Conservation (phyloP, 2,329 filamentous ascomycete species). For the Claviceps africana region DNA sequence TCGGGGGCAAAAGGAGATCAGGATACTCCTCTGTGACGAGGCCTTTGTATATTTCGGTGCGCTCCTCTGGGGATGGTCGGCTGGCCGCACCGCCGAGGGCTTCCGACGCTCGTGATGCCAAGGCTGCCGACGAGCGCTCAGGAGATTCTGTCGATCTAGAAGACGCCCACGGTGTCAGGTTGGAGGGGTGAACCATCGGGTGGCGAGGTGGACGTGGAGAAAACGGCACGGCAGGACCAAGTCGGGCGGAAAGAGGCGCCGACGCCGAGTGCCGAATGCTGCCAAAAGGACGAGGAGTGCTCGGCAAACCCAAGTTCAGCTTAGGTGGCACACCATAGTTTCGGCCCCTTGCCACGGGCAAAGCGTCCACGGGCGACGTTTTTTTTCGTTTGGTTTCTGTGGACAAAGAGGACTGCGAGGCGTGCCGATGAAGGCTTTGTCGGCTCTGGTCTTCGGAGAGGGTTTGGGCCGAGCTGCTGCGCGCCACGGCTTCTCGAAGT, state of each 20-base stretch:
- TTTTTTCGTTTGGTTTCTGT: neutral
- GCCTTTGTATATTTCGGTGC: conserved; percentile 53
- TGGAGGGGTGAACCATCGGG: conserved; percentile 57
- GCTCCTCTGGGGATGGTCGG: conserved; percentile 19
- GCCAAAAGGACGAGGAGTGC: conserved; percentile 42
- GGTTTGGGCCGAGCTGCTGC: conserved; percentile 61
- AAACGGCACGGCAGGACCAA: conserved; percentile 38
- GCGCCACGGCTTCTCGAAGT: conserved; percentile 51
- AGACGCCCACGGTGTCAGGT: conserved; percentile 47
- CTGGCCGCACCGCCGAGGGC: too few species aligned
- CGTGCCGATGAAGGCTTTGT: neutral
- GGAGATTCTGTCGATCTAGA: conserved; percentile 16
- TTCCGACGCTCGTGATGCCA: too few species aligned
- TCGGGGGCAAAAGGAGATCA: conserved; percentile 71
- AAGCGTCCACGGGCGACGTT: conserved; percentile 34
- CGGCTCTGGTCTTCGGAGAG: neutral
- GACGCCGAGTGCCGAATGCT: conserved; percentile 41
- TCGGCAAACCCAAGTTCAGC: conserved; percentile 45
- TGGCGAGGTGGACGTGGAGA: conserved; percentile 63
- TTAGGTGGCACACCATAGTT: conserved; percentile 28
- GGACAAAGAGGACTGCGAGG: neutral
- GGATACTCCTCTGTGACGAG: conserved; percentile 78
- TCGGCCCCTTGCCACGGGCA: conserved; percentile 28
- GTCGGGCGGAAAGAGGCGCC: conserved; percentile 45
- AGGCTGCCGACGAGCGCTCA: neutral